Evolutionary conservation across 768 basidiomycete species (phyloP).

Genomic region (Dendrothele bispora): DNA sequence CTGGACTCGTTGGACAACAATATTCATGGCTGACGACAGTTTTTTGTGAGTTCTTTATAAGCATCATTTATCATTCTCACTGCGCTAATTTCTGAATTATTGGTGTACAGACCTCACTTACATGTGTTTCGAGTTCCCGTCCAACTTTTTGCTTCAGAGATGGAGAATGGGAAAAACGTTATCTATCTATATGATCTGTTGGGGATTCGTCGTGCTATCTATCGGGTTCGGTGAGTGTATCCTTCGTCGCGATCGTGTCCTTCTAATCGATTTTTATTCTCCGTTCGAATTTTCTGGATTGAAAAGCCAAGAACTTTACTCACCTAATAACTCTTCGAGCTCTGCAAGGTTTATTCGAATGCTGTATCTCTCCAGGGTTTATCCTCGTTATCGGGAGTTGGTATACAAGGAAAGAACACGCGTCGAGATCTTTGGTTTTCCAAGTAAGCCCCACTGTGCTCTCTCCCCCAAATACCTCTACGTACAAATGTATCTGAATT

Average conservation of each 20-base stretch:
- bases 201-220: slow-evolving; percentile 5
- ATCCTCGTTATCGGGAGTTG: slow-evolving; percentile 8
- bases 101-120: too few species aligned
- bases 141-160: slow-evolving; percentile 9
- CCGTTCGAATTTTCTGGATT: too few species aligned
- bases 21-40: not conserved
- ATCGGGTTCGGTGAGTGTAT: slow-evolving; percentile 7
- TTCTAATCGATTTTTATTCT: not conserved
- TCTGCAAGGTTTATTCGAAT: slow-evolving; percentile 11
- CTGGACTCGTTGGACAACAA: too few species aligned
- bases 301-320: slow-evolving; percentile 2
- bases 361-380: slow-evolving; percentile 11
- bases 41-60: not conserved
- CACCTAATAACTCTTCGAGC: slow-evolving; percentile 8
- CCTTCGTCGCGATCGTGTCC: not conserved
- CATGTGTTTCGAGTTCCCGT: slow-evolving; percentile 11
- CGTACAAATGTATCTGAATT: not conserved
- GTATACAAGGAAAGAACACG: slow-evolving; percentile 8
- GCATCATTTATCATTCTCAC: too few species aligned
- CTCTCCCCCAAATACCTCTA: not conserved
- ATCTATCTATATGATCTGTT: slow-evolving; percentile 7
- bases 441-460: not conserved
- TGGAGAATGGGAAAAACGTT: slow-evolving; percentile 9
- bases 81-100: too few species aligned
- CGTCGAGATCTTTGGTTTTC: slow-evolving; percentile 6